These are phyloP conservation scores for Pseudofabraea citricarpa DNA, from an alignment of 2,329 filamentous ascomycete genomes.

Conservation along the genomic window DNA sequence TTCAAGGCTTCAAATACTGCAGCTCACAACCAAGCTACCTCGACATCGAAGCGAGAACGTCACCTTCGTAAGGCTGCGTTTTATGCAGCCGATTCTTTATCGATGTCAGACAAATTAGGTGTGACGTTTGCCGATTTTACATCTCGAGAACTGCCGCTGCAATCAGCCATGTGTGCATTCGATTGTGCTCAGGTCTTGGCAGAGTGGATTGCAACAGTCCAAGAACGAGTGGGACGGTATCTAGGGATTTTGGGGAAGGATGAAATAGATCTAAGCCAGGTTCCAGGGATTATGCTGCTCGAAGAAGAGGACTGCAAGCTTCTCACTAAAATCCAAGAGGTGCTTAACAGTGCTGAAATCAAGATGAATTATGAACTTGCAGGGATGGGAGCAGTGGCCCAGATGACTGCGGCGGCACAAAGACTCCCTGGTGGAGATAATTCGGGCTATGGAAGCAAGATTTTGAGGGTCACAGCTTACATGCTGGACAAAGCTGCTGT, in stretches of 20 bases:
- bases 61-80: constrained; percentile 92
- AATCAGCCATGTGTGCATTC: constrained; percentile 87
- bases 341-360: constrained; percentile 70
- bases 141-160: constrained; percentile 80
- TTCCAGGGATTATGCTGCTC: constrained; percentile 83
- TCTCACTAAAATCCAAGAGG: constrained; percentile 74
- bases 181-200: constrained; percentile 92
- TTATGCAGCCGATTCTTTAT: constrained; percentile 87
- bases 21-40: constrained; percentile 31
- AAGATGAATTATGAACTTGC: constrained; percentile 66
- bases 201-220: constrained; percentile 89
- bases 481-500: constrained; percentile 86
- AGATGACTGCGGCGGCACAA: constrained; percentile 42
- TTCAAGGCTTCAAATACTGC: constrained; percentile 20
- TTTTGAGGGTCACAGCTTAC: constrained; percentile 77
- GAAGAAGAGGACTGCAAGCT: constrained; percentile 90
- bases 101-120: constrained; percentile 81
- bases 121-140: constrained; percentile 81
- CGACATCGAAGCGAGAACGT: constrained; percentile 71
- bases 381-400: constrained; percentile 46
- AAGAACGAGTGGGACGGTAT: constrained; percentile 89
- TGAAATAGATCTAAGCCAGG: constrained; percentile 70
- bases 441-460: constrained; percentile 77
- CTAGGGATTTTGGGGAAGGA: constrained; percentile 83
- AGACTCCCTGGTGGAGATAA: constrained; percentile 54